Base-by-base conservation (phyloP, 208 protist species). In the Trypanosoma lewisi region DNA sequence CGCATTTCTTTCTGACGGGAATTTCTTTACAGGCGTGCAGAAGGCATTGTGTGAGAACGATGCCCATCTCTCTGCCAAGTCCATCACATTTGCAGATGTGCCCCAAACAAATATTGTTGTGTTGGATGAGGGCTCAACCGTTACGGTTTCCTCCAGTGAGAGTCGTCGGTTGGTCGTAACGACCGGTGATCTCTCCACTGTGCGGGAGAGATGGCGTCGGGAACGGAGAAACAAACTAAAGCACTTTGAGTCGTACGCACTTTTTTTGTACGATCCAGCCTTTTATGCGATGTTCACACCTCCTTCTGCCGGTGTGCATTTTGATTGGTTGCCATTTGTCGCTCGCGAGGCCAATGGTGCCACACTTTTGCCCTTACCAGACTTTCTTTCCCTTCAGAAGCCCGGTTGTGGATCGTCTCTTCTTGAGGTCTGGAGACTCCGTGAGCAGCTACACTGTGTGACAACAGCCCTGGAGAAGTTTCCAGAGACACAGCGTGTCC, bases 271-370 rank as follows among this genome's bases (percentile, higher is more conserved):
- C 49, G 86, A 96, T 49, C 47, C 70, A 23, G 77, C 62, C 28
- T 89, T 93, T 21, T 41, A 68, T 31, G 68, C 71, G 25, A n/a
- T 93, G 58, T 70, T 82, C 57, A 70, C 78, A 16, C 81, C 83
- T 21, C 47, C 52, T 1, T 55, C 59, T 41, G 69, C 80, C 17
- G 41, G 82, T 53, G 67, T 65, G 19, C 82, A 80, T 23, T 42
- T 84, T 51, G 76, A 84, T 30, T 95, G 85, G 89, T 63, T 87
- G 30, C 62, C 83, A 16, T 67, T 74, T 34, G 64, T 91, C 2
- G 55, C 85, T 16, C 48, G 55, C 14, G 82, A 83, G 66, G 72
- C 76, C 0, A 30, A 73, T 45, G 56, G 67, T 11, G 71, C 54
- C 21, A 27, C 58, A 4, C 33, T 83, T 39, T 50, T 85, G 55